These are phyloP conservation scores for Apocynum venetum DNA, from an alignment of 257 asterid species.

Conservation along the genomic window DNA sequence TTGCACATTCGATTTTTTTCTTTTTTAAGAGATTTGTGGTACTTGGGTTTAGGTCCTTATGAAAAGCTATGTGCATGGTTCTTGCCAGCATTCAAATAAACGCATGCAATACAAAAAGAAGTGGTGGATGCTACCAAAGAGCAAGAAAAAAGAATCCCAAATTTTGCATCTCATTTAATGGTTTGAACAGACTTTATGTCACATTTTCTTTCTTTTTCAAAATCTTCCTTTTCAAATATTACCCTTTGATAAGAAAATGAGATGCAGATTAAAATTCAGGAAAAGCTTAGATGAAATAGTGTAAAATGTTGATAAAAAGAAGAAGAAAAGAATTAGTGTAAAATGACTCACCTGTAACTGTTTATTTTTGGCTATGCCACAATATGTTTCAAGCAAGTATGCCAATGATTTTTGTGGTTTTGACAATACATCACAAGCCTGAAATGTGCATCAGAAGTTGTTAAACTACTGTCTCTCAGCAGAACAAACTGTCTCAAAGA, in stretches of 20 bases:
- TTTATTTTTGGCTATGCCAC: constrained; percentile 67
- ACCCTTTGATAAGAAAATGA: neutral
- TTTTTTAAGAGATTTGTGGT: too few species aligned
- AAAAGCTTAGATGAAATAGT: neutral
- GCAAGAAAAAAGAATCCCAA: too few species aligned
- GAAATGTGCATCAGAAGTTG: constrained; percentile 26
- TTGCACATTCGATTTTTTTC: too few species aligned
- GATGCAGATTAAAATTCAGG: neutral
- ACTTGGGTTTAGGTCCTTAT: too few species aligned
- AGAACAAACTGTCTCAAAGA: constrained; percentile 4
- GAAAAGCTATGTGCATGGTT: too few species aligned
- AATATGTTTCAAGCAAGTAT: constrained; percentile 76
- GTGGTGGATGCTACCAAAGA: too few species aligned
- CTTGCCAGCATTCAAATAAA: too few species aligned
- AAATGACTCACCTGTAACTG: constrained; percentile 58
- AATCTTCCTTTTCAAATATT: neutral
- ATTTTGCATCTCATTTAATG: too few species aligned
- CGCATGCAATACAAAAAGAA: too few species aligned
- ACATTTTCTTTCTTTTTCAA: neutral
- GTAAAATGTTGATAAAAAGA: neutral
- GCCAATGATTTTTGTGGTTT: constrained; percentile 97
- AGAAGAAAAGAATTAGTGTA: neutral
- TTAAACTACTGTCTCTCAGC: neutral
- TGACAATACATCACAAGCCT: constrained; percentile 82
- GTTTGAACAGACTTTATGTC: neutral